phyloP scores from a whole-genome alignment of 257 asterid species.

The Leptodermis oblonga region DNA sequence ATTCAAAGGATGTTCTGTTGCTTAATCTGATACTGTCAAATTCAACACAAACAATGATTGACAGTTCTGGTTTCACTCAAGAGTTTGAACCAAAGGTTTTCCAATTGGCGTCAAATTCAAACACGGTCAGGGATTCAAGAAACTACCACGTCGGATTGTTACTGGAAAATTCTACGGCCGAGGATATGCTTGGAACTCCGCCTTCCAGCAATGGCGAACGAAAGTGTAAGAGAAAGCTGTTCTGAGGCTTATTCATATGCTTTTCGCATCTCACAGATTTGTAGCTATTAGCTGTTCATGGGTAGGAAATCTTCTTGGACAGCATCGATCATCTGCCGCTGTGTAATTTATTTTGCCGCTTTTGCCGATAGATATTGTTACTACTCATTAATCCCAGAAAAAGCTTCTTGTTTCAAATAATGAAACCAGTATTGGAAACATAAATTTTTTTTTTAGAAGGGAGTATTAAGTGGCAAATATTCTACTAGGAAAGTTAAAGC shows the following conservation, averaged over 20 bases:
- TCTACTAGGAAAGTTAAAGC: too few species aligned
- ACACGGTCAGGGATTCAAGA: neutral
- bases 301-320: neutral
- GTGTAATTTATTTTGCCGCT: neutral
- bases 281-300: neutral
- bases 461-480: too few species aligned
- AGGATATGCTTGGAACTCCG: neutral
- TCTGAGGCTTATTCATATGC: neutral
- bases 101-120: neutral
- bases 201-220: neutral
- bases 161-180: neutral
- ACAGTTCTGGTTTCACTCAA: neutral
- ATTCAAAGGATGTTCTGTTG: neutral
- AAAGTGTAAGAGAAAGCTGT: neutral
- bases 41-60: neutral
- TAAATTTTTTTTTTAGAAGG: too few species aligned
- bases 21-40: neutral
- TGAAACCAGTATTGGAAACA: too few species aligned
- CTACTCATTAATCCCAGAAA: too few species aligned
- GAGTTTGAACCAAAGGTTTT: neutral
- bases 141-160: neutral
- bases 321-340: neutral
- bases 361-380: neutral
- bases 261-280: neutral
- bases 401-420: too few species aligned